These are phyloP conservation scores for Curvularia hawaiiensis DNA, from an alignment of 2,329 filamentous ascomycete genomes.

Conservation along the genomic window DNA sequence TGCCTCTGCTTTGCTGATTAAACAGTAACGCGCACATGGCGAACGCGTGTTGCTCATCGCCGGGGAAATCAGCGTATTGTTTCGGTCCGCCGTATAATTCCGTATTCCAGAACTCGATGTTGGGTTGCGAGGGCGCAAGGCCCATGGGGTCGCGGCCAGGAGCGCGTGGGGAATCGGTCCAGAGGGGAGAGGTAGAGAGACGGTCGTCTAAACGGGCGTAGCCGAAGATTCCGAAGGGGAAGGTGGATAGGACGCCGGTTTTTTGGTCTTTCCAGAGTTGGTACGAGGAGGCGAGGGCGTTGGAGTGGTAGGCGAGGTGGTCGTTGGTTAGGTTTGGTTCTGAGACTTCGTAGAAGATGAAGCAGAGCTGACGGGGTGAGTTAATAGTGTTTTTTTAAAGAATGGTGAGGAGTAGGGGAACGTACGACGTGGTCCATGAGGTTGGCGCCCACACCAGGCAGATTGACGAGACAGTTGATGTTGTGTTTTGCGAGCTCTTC, in stretches of 20 bases:
- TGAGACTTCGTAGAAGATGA: constrained; percentile 65
- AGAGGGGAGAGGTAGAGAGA: constrained; percentile 59
- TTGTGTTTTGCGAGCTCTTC: constrained; percentile 57
- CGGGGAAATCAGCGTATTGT: constrained; percentile 60
- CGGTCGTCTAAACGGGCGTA: constrained; percentile 67
- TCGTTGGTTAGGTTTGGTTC: constrained; percentile 63
- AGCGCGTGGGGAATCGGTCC: constrained; percentile 56
- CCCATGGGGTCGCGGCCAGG: constrained; percentile 65
- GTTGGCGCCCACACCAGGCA: constrained; percentile 67
- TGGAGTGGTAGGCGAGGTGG: constrained; percentile 60
- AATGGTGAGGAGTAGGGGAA: constrained; percentile 52
- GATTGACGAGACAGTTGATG: constrained; percentile 60
- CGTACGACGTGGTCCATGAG: constrained; percentile 67
- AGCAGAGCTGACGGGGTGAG: constrained; percentile 44
- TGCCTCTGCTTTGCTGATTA: constrained; percentile 61
- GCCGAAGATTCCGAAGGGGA: constrained; percentile 67
- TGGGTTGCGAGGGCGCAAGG: constrained; percentile 61
- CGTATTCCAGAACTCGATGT: constrained; percentile 67
- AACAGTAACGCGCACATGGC: constrained; percentile 64
- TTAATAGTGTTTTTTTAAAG: constrained; percentile 27
- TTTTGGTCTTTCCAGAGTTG: constrained; percentile 64
- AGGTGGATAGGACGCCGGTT: constrained; percentile 62
- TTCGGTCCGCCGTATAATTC: constrained; percentile 67
- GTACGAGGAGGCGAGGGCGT: constrained; percentile 57
- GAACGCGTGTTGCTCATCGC: constrained; percentile 61